phyloP scores from a whole-genome alignment of 2,329 filamentous ascomycete genomes.

The Monosporascus sp. region DNA sequence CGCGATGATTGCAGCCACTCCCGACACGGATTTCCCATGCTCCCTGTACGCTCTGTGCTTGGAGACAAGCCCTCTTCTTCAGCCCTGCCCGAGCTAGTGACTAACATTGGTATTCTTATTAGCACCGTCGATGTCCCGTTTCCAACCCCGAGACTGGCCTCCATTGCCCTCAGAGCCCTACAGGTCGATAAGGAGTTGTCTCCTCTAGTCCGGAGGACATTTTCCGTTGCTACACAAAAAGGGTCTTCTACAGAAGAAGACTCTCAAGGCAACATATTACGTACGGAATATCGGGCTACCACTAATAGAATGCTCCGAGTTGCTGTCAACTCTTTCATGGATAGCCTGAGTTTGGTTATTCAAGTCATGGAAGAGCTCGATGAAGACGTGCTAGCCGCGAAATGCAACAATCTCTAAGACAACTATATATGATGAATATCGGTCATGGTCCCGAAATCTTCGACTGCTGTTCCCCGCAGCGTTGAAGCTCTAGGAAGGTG shows the following conservation, averaged over 20 bases:
- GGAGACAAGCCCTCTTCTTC: constrained; percentile 7
- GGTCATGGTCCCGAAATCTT: no score
- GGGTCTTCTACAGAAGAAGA: constrained; percentile 15
- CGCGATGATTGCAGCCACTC: constrained; percentile 33
- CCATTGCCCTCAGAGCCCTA: constrained; percentile 68
- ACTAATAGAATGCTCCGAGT: constrained; percentile 97
- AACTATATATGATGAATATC: neutral
- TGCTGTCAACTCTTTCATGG: constrained; percentile 93
- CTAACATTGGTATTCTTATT: constrained; percentile 3
- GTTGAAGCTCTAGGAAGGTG: no score
- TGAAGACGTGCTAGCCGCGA: constrained; percentile 63
- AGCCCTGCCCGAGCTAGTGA: constrained; percentile 11
- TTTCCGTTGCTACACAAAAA: constrained; percentile 47
- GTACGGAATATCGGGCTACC: constrained; percentile 75
- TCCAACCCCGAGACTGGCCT: constrained; percentile 72
- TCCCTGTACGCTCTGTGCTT: constrained; percentile 48
- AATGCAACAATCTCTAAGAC: constrained; percentile 9
- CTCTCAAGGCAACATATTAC: constrained; percentile 46
- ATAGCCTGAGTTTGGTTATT: constrained; percentile 76
- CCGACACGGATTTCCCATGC: constrained; percentile 54
- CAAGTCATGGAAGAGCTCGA: constrained; percentile 90
- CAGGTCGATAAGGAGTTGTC: constrained; percentile 88
- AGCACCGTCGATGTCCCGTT: constrained; percentile 77
- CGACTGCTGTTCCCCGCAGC: no score
- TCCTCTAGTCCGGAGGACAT: constrained; percentile 68